Base-by-base conservation (phyloP, 331 rosid genomes). In the Erythrophleum ivorense region DNA sequence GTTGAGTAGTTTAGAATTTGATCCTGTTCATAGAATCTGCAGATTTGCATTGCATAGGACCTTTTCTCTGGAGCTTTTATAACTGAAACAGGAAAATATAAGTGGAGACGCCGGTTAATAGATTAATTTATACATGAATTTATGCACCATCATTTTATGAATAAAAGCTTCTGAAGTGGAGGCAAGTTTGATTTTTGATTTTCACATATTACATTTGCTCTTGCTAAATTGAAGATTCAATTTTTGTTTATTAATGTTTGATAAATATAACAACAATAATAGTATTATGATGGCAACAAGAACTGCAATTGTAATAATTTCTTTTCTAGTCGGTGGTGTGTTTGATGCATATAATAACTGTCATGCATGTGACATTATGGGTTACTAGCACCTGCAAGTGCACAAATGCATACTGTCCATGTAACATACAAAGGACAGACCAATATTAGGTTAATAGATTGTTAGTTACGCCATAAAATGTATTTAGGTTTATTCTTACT, bases 291-390 rank as follows among this genome's bases (percentile, higher is more conserved):
- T 62, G 24, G 53, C 29, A 33, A 52, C 43, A 19, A 68, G 33
- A 43, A 43, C 34, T 4, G 29, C 18, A 62, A 31, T 12, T 9
- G 13, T 60, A 60, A 24, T 60, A 24, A 6, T 0, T 54, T 54
- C 1, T 57, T 33, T 62, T 31, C 38, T 31, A 11, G 29, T 9
- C 15, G 48, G 45, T 40, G 71, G 68, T 13, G 14, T 11, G n/a
- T 73, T 72, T 52, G 62, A 40, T 73, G 31, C 55, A 78, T 81
- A 55, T 62, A 81, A 34, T 71, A 43, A 36, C 11, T 34, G 60
- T 55, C 21, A 34, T 59, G 46, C 36, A 24, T 46, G 18, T 71
- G 54, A 24, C 14, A 48, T 45, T 13, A 29, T 33, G n/a, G n/a
- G 5, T 33, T 62, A 33, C 43, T 29, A 33, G 68, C 43, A 62